A percentile compares a stretch with the other conserved stretches of the same genome.
Evolutionary conservation across 2,329 filamentous ascomycete genomes (phyloP).

Genomic region (Aspergillus novofumigatus): DNA sequence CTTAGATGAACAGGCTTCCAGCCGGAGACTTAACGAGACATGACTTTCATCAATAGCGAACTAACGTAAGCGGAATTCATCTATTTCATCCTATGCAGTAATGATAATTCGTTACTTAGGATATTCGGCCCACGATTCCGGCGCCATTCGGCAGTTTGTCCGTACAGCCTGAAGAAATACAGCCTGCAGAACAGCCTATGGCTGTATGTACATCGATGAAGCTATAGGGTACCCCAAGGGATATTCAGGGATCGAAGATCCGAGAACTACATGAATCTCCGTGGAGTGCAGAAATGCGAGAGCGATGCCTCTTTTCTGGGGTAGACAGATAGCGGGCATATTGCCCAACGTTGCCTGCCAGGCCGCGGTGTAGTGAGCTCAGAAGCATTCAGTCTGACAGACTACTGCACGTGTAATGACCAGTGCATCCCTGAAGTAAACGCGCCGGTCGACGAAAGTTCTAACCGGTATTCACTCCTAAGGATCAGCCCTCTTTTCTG

Average conservation of each 20-base stretch:
- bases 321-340: background rate
- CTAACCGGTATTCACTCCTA: background rate
- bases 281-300: background rate
- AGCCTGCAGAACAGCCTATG: background rate
- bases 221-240: background rate
- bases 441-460: background rate
- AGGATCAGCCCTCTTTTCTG: slow-evolving; percentile 49
- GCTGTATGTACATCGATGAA: background rate
- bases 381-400: background rate
- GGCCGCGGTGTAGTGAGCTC: background rate
- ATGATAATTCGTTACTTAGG: background rate
- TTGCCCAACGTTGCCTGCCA: background rate
- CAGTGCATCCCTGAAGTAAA: background rate
- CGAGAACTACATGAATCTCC: background rate
- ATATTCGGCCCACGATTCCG: background rate
- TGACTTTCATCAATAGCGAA: background rate
- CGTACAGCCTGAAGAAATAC: background rate
- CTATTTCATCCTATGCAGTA: background rate
- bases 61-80: background rate
- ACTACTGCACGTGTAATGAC: background rate
- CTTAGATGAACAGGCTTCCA: background rate
- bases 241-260: background rate
- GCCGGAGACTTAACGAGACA: background rate
- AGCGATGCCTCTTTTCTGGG: background rate
- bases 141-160: background rate